Evolutionary conservation across 2,329 filamentous ascomycete species (phyloP).

Genomic region (Catunica adiposa): DNA sequence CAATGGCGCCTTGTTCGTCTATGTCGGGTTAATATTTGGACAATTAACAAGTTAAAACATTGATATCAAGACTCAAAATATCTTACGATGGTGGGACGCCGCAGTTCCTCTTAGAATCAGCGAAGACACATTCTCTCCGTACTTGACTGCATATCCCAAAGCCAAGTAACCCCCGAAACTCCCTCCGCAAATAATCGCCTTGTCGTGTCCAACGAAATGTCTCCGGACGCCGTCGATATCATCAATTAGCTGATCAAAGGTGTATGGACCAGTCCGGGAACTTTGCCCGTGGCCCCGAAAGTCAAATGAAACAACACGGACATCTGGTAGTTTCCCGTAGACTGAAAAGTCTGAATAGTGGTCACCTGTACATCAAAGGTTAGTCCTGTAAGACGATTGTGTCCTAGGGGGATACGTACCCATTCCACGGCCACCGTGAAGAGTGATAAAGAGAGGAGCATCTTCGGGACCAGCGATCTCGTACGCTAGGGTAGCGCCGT

Average conservation of each 20-base stretch:
- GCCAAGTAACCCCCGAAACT: slow-evolving; percentile 26
- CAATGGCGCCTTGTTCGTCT: slow-evolving; percentile 23
- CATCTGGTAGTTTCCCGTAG: slow-evolving; percentile 19
- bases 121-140: slow-evolving; percentile 20
- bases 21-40: not conserved
- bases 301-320: slow-evolving; percentile 23
- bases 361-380: slow-evolving; percentile 17
- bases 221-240: slow-evolving; percentile 22
- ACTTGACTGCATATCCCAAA: slow-evolving; percentile 25
- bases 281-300: slow-evolving; percentile 24
- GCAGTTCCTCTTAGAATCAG: slow-evolving; percentile 24
- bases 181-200: slow-evolving; percentile 23
- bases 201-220: slow-evolving; percentile 18
- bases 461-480: slow-evolving; percentile 19
- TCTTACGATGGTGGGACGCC: slow-evolving; percentile 21
- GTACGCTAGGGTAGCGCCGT: slow-evolving; percentile 22
- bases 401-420: no score
- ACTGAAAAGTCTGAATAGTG: slow-evolving; percentile 22
- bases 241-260: slow-evolving; percentile 24
- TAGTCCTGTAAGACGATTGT: not conserved
- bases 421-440: slow-evolving; percentile 24
- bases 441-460: slow-evolving; percentile 22
- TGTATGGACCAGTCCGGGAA: slow-evolving; percentile 22
- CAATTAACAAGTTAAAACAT: not conserved
- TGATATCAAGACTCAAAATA: not conserved